A percentile compares a stretch with the other conserved stretches of the same genome.
Evolutionary conservation across 1,284 basidiomycete genomes (phyloP).

Genomic region (Neonothopanus nambi): DNA sequence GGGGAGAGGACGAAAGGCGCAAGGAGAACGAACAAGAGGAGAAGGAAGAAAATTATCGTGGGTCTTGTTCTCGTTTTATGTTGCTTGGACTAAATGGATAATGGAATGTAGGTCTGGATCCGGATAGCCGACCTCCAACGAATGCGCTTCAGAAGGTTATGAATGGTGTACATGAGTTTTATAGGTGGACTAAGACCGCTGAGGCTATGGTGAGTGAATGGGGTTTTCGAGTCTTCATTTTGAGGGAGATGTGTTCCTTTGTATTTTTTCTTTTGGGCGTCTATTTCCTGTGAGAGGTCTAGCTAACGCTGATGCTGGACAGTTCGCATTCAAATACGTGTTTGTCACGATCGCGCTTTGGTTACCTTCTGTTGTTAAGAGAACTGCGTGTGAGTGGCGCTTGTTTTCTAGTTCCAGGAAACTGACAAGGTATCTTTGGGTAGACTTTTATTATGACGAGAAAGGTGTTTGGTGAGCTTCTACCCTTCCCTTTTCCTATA

Average conservation of each 20-base stretch:
- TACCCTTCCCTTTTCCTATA: neutral
- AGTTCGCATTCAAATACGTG: conserved; percentile 61
- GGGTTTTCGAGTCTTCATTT: neutral
- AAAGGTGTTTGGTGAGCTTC: conserved; percentile 42
- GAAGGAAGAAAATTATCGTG: conserved; percentile 36
- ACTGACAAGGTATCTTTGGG: neutral
- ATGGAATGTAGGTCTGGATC: conserved; percentile 40
- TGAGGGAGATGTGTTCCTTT: neutral
- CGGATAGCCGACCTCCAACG: conserved; percentile 47
- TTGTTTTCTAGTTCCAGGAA: neutral
- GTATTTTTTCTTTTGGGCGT: too few relatives aligned
- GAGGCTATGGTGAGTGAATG: conserved; percentile 42
- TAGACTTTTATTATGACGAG: conserved; percentile 45
- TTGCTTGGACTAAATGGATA: neutral
- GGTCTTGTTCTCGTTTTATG: conserved; percentile 20
- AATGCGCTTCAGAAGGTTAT: conserved; percentile 42
- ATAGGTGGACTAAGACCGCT: conserved; percentile 42
- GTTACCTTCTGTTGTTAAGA: conserved; percentile 50
- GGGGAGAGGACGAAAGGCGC: conserved; percentile 34
- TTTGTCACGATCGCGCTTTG: conserved; percentile 56
- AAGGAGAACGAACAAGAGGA: conserved; percentile 20
- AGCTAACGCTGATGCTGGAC: neutral
- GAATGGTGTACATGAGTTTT: conserved; percentile 35
- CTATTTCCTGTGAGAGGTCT: too few relatives aligned
- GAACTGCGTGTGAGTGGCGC: conserved; percentile 41